Conservation (phyloP, 768 basidiomycete genomes). For the Mycena pura region DNA sequence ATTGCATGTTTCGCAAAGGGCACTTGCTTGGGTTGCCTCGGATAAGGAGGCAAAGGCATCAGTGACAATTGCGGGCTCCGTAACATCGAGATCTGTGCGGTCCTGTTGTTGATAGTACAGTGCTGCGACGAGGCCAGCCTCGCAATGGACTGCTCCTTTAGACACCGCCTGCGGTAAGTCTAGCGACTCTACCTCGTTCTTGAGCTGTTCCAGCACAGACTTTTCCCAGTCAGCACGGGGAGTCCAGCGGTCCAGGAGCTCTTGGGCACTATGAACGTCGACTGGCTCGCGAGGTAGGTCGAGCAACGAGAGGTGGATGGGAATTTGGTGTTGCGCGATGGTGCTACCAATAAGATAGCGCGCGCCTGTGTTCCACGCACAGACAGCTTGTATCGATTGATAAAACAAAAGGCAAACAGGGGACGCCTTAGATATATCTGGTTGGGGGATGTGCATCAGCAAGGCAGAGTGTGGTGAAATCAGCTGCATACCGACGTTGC, state of each 20-base stretch:
- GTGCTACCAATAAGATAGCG: not conserved
- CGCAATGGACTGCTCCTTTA: not conserved
- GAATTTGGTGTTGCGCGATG: not conserved
- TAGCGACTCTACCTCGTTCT: not conserved
- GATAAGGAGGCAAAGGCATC: not conserved
- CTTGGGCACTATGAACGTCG: not conserved
- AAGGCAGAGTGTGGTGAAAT: not conserved
- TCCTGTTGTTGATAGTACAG: not conserved
- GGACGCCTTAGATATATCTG: not conserved
- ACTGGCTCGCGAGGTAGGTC: not conserved
- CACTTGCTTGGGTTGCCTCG: not conserved
- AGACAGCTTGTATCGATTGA: not conserved
- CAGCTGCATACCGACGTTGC: not conserved
- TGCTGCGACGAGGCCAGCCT: not conserved
- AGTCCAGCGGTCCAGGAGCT: not conserved
- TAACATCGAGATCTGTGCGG: not conserved
- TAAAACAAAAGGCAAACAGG: not conserved
- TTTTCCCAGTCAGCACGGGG: not conserved
- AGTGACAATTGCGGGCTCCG: not conserved
- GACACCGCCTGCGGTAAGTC: not conserved
- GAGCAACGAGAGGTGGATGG: not conserved
- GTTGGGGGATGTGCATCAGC: not conserved
- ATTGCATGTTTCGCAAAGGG: not conserved
- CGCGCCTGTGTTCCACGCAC: not conserved
- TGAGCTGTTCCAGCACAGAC: not conserved